Evolutionary conservation across 2,329 filamentous ascomycete species (phyloP).

Genomic region (Curvularia spicifera): DNA sequence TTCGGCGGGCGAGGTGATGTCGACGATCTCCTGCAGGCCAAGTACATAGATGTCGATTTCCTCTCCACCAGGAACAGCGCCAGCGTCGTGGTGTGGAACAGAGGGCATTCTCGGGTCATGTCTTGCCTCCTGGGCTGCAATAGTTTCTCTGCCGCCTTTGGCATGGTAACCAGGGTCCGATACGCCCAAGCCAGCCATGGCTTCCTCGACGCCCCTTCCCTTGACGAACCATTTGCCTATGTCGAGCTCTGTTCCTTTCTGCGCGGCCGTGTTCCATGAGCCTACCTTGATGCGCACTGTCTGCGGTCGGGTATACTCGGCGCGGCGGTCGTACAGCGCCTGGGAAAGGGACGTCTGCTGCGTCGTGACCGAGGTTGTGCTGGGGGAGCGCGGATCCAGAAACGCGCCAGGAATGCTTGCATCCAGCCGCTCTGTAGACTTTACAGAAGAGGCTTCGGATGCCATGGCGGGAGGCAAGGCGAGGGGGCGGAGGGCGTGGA

Average conservation of each 20-base stretch:
- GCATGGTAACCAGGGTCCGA: conserved; percentile 35
- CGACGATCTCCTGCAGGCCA: conserved; percentile 90
- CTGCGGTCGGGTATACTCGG: conserved; percentile 79
- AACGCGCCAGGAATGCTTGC: conserved; percentile 59
- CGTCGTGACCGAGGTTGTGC: conserved; percentile 41
- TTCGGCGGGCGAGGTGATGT: conserved; percentile 79
- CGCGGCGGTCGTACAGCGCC: conserved; percentile 71
- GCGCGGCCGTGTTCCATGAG: conserved; percentile 91
- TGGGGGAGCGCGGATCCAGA: conserved; percentile 41
- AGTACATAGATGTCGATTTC: conserved; percentile 90
- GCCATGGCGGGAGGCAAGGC: conserved; percentile 35
- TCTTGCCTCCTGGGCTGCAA: conserved; percentile 57
- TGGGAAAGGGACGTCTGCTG: conserved; percentile 59
- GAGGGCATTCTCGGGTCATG: conserved; percentile 53
- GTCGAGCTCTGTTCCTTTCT: conserved; percentile 85
- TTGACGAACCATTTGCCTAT: conserved; percentile 86
- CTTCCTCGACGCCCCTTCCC: conserved; percentile 72
- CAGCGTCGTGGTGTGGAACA: conserved; percentile 54
- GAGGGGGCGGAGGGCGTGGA: neutral
- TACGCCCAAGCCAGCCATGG: conserved; percentile 61
- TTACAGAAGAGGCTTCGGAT: conserved; percentile 30
- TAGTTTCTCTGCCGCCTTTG: conserved; percentile 52
- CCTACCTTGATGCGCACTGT: conserved; percentile 86
- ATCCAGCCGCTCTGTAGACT: conserved; percentile 47
- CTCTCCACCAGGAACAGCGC: conserved; percentile 61